phyloP scores from a whole-genome alignment of 441 rosid genomes.

The Omphalea diandra region DNA sequence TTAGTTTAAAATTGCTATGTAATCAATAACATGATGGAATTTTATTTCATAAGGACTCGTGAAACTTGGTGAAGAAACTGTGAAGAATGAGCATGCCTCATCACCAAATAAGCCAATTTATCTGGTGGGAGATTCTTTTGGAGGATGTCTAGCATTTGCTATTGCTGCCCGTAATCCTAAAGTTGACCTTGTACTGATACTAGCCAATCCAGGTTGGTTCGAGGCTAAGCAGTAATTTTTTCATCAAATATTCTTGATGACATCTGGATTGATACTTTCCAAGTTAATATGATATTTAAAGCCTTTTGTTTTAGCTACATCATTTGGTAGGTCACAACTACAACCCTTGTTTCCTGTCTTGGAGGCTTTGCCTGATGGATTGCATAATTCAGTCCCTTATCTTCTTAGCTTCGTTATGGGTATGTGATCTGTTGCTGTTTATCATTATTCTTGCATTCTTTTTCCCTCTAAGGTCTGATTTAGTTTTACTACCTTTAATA shows the following conservation, averaged over 20 bases:
- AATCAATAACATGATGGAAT: background rate
- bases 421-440: constrained; percentile 31
- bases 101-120: constrained; percentile 71
- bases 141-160: constrained; percentile 81
- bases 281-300: constrained; percentile 25
- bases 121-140: constrained; percentile 79
- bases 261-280: background rate
- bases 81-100: constrained; percentile 47
- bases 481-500: background rate
- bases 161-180: constrained; percentile 72
- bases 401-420: constrained; percentile 70
- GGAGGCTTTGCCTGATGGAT: constrained; percentile 68
- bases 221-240: constrained; percentile 12
- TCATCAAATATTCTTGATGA: constrained; percentile 6
- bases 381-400: constrained; percentile 56
- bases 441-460: background rate
- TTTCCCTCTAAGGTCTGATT: background rate
- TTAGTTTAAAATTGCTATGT: background rate
- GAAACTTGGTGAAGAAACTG: constrained; percentile 57
- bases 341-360: constrained; percentile 67
- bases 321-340: constrained; percentile 77
- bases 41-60: constrained; percentile 47
- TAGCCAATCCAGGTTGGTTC: constrained; percentile 75
- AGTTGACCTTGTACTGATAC: constrained; percentile 60
- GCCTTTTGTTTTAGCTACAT: constrained; percentile 54